Conservation (phyloP, 148 eudicot species). For the Arctostaphylos glauca region DNA sequence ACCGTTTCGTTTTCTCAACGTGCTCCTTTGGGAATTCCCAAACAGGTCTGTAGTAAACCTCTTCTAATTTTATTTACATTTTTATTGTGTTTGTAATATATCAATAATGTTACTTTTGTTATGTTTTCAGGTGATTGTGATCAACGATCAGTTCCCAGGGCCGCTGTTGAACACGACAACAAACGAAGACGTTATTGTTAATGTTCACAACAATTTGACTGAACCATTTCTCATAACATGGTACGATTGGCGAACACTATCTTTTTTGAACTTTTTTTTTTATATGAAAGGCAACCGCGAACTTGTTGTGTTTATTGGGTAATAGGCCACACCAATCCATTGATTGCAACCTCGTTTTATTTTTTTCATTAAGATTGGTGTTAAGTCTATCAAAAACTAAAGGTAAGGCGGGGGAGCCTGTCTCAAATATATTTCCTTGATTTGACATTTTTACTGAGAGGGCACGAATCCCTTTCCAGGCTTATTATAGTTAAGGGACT, state of each 20-base stretch:
- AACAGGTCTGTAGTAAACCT: background rate
- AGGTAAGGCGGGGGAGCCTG: too few relatives aligned
- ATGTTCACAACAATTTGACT: slow-evolving; percentile 25
- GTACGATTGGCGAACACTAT: background rate
- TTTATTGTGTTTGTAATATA: background rate
- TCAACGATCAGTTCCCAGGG: slow-evolving; percentile 31
- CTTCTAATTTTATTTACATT: background rate
- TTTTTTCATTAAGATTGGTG: too few relatives aligned
- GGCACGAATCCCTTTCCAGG: too few relatives aligned
- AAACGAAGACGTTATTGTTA: slow-evolving; percentile 19
- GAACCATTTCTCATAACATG: slow-evolving; percentile 34
- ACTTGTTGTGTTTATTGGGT: too few relatives aligned
- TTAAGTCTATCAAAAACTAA: too few relatives aligned
- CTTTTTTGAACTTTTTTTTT: too few relatives aligned
- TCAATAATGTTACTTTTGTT: background rate
- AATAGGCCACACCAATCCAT: too few relatives aligned
- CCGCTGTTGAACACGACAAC: slow-evolving; percentile 25
- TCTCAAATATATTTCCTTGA: too few relatives aligned
- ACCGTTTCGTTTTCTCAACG: background rate
- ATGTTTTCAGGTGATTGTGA: slow-evolving; percentile 25
- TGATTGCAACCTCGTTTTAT: too few relatives aligned
- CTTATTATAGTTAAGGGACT: too few relatives aligned
- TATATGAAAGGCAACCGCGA: too few relatives aligned
- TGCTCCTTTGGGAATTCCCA: background rate
- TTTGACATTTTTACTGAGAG: too few relatives aligned